Base-by-base conservation (phyloP, 1,139 yeast species). In the Chernovozyma aurita region DNA sequence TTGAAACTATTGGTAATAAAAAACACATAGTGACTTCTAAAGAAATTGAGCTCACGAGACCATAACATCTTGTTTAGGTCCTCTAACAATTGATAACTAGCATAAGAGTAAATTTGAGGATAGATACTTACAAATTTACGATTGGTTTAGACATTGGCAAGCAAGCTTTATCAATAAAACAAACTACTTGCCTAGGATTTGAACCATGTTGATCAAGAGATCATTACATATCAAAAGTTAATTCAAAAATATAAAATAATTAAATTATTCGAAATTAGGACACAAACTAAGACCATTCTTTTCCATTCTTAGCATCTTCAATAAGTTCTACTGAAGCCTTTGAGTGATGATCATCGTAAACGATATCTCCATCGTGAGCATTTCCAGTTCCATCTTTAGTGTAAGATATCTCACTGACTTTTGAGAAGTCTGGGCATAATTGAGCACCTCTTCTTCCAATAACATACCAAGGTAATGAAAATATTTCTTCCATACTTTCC, bases 401-500 rank as follows among this genome's bases (percentile, higher is more conserved):
- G 12, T 52, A 47, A 14, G 49, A 48, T 24, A 61, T 55, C 42
- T 53, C 59, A 44, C 52, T 61, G 39, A 67, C 56, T 49, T 71
- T 76, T 18, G 80, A 70, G 53, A 67, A 64, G 51, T 75, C 80
- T 17, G 79, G 79, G 46, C 76, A 68, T 41, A 75, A 61, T 41
- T 60, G 56, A 12, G 70, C 61, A 48, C 79, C 79, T 42, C 59
- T 65, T 61, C 80, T 67, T 32, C 79, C 79, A 49, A 75, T 63
- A 36, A 70, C 40, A 52, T 76, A 74, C 81, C 82, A 77, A 35
- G 81, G 81, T 49, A 74, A 64, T 45, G 60, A 66, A 61, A 78
- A 78, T 40, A 78, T 51, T 35, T 74, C 80, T 48, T 76, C 81
- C 70, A 75, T 71, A 38, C 73, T 61, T 53, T 75, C 83, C 57